Conservation (phyloP, 164 flowering plant species). For the Buxus sempervirens region DNA sequence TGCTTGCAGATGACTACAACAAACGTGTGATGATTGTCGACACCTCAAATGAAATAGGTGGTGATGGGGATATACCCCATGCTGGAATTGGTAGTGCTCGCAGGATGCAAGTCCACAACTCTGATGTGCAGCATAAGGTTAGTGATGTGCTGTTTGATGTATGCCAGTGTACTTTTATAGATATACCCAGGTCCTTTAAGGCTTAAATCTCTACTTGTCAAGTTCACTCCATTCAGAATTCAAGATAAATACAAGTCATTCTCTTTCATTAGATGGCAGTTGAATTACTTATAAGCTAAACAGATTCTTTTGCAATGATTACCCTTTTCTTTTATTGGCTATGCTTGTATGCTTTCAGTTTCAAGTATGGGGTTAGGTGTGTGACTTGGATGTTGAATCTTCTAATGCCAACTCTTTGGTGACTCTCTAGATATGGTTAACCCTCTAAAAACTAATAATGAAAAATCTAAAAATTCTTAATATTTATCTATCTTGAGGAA, state of each 20-base stretch:
- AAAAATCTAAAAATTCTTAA: too few species aligned
- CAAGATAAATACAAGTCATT: neutral
- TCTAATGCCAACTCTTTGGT: too few species aligned
- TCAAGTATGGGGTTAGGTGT: too few species aligned
- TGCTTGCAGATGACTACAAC: constrained; percentile 86
- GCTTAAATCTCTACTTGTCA: too few species aligned
- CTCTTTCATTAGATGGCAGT: neutral
- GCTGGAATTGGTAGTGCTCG: constrained; percentile 92
- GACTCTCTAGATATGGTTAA: too few species aligned
- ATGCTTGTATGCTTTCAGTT: too few species aligned
- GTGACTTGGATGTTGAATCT: too few species aligned
- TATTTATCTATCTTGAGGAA: too few species aligned
- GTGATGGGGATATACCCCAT: constrained; percentile 99
- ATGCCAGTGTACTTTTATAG: neutral
- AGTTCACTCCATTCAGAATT: neutral
- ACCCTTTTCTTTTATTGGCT: too few species aligned
- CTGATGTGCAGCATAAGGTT: constrained; percentile 91
- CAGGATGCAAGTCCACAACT: constrained; percentile 87
- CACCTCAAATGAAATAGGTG: constrained; percentile 97
- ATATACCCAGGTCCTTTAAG: neutral
- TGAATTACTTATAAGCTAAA: too few species aligned
- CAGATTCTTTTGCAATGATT: too few species aligned
- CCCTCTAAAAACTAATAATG: too few species aligned
- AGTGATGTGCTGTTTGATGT: neutral
- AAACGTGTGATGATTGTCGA: constrained; percentile 98